Evolutionary conservation across 139 green algal species (phyloP).

Genomic region (Nannochloris sp.): DNA sequence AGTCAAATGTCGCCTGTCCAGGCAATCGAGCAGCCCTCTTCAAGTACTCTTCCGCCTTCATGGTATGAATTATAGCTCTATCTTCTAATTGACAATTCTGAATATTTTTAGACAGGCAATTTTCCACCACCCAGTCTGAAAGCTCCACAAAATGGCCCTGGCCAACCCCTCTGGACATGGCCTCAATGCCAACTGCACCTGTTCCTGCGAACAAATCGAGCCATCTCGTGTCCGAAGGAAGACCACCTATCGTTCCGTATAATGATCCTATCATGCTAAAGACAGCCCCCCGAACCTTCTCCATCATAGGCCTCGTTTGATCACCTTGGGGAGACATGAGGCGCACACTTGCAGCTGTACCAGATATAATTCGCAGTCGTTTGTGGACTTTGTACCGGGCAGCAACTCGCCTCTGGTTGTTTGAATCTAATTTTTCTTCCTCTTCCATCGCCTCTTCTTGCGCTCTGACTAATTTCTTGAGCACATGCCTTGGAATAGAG

Average conservation of each 20-base stretch:
- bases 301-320: constrained; percentile 79
- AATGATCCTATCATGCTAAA: constrained; percentile 68
- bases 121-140: constrained; percentile 67
- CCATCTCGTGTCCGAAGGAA: constrained; percentile 42
- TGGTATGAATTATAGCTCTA: constrained; percentile 41
- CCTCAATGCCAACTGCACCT: constrained; percentile 48
- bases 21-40: constrained; percentile 26
- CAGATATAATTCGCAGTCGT: constrained; percentile 49
- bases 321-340: constrained; percentile 28
- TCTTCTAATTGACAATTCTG: constrained; percentile 14
- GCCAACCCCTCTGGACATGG: constrained; percentile 38
- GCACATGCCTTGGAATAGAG: constrained; percentile 9
- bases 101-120: constrained; percentile 55
- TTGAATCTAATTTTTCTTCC: constrained; percentile 20
- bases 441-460: constrained; percentile 35
- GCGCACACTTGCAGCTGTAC: constrained; percentile 33
- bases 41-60: constrained; percentile 69
- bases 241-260: constrained; percentile 19
- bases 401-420: constrained; percentile 14
- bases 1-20: constrained; percentile 76
- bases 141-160: constrained; percentile 84
- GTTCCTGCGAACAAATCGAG: constrained; percentile 80
- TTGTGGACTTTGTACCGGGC: constrained; percentile 38
- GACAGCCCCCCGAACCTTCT: constrained; percentile 63
- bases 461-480: constrained; percentile 38